These are phyloP conservation scores for Strigomonas galati DNA, from an alignment of 208 protist genomes.

Conservation along the genomic window DNA sequence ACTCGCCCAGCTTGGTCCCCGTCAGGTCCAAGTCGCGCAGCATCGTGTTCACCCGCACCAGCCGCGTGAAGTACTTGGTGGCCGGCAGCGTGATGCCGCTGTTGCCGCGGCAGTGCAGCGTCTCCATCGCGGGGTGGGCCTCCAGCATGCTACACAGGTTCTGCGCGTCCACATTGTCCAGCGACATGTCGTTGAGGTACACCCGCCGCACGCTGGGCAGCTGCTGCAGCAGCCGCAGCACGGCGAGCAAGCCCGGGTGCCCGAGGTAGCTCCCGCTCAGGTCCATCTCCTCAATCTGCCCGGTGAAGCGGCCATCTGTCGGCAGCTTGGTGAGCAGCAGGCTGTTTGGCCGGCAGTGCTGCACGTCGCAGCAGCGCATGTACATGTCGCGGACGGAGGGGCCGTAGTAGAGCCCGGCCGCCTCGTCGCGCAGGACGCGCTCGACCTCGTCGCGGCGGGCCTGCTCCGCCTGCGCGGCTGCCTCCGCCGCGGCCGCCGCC, in stretches of 20 bases:
- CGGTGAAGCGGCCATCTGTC: constrained; percentile 65
- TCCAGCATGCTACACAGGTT: constrained; percentile 63
- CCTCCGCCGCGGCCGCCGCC: constrained; percentile 32
- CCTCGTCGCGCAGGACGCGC: constrained; percentile 20
- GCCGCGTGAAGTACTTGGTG: constrained; percentile 62
- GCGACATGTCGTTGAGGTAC: constrained; percentile 85
- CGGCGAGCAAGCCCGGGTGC: constrained; percentile 77
- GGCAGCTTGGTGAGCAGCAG: constrained; percentile 82
- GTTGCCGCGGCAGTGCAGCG: constrained; percentile 78
- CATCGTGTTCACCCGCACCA: constrained; percentile 56
- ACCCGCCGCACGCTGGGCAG: constrained; percentile 61
- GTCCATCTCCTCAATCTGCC: constrained; percentile 77
- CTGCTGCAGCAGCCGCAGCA: constrained; percentile 75
- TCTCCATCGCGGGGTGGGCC: constrained; percentile 39
- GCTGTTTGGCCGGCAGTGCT: constrained; percentile 85
- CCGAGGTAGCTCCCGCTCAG: constrained; percentile 89
- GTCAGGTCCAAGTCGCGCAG: constrained; percentile 56
- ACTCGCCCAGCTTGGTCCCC: constrained; percentile 63
- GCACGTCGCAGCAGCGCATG: constrained; percentile 72
- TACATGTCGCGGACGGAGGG: constrained; percentile 80
- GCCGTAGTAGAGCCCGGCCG: constrained; percentile 44
- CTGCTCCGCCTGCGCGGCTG: background rate
- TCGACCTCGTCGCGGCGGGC: background rate
- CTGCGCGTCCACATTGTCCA: constrained; percentile 81
- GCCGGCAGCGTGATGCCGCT: constrained; percentile 73